phyloP scores from a whole-genome alignment of 2,329 filamentous ascomycete genomes.

The Exophiala viscosa region DNA sequence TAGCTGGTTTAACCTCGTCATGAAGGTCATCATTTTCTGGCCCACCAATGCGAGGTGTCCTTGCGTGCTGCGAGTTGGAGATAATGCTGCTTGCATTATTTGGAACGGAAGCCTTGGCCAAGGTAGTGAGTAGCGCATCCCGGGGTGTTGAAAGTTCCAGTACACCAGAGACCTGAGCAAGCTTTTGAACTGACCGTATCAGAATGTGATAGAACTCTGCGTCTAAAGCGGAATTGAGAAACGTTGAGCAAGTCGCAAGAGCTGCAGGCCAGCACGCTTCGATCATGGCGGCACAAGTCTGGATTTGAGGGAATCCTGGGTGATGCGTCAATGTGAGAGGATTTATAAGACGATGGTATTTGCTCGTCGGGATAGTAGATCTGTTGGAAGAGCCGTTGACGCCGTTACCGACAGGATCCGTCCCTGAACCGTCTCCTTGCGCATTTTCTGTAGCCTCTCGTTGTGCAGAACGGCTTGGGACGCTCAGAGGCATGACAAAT shows the following conservation, averaged over 20 bases:
- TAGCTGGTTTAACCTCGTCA: conserved; percentile 12
- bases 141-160: conserved; percentile 78
- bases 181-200: conserved; percentile 88
- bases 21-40: conserved; percentile 6
- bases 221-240: conserved; percentile 86
- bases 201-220: conserved; percentile 90
- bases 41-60: not conserved
- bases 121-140: conserved; percentile 89
- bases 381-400: conserved; percentile 4
- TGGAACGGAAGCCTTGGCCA: conserved; percentile 90
- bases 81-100: conserved; percentile 53
- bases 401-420: conserved; percentile 26
- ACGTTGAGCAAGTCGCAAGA: conserved; percentile 90
- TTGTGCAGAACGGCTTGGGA: conserved; percentile 58
- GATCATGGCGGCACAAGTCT: conserved; percentile 75
- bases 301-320: conserved; percentile 66
- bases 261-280: conserved; percentile 95
- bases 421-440: conserved; percentile 20
- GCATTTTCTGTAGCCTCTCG: conserved; percentile 18
- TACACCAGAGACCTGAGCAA: conserved; percentile 89
- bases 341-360: conserved; percentile 76
- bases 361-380: conserved; percentile 33
- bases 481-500: conserved; percentile 86
- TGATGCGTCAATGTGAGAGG: conserved; percentile 73
- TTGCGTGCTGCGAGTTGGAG: conserved; percentile 15